Evolutionary conservation across 768 basidiomycete genomes (phyloP).

Genomic region (Multifurca ochricompacta): DNA sequence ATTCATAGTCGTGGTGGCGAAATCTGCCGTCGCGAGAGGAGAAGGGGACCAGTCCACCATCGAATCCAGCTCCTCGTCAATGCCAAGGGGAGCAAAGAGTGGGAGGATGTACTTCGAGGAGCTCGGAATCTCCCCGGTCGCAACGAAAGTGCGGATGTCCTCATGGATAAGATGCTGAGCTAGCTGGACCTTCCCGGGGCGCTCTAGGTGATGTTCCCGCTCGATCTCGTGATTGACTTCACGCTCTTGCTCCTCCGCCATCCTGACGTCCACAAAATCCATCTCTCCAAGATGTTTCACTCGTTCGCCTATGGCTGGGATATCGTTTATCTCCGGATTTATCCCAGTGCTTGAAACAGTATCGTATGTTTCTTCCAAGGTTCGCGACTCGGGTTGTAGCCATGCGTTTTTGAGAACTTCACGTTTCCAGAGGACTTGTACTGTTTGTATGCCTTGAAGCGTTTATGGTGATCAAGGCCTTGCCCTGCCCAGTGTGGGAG

Average conservation of each 20-base stretch:
- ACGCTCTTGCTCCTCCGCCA: slow-evolving; percentile 8
- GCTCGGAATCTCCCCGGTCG: not conserved
- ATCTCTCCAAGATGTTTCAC: not conserved
- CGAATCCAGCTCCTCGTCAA: not conserved
- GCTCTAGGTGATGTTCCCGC: not conserved
- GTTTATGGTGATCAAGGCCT: not conserved
- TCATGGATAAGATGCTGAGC: not conserved
- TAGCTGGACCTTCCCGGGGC: not conserved
- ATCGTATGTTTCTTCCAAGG: not conserved
- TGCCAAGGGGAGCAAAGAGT: not conserved
- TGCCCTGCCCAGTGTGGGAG: slow-evolving; percentile 5
- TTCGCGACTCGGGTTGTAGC: not conserved
- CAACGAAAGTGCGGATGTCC: not conserved
- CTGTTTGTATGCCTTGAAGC: not conserved
- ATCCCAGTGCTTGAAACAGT: not conserved
- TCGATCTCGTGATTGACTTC: slow-evolving; percentile 2
- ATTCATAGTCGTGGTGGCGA: not conserved
- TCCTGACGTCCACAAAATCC: not conserved
- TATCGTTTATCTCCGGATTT: not conserved
- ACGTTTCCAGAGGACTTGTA: not conserved
- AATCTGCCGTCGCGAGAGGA: not conserved
- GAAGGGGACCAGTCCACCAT: not conserved
- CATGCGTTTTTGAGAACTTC: not conserved
- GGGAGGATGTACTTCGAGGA: not conserved
- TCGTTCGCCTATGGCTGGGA: not conserved